These are phyloP conservation scores for Umbelopsis ramanniana DNA, from an alignment of 192 early-diverging fungal genomes.

Conservation along the genomic window DNA sequence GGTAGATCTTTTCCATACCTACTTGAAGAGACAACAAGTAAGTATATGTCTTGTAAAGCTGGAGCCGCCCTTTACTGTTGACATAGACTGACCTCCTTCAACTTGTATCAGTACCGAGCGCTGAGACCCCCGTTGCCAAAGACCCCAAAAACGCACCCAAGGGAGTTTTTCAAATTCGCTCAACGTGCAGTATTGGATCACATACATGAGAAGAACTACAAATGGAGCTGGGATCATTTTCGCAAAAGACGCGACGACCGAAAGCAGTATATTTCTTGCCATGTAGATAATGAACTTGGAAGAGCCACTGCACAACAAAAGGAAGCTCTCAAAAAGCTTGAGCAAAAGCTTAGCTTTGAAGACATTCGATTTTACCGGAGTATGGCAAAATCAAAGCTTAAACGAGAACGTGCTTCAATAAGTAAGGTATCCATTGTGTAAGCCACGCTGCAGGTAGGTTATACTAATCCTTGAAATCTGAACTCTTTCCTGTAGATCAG, in stretches of 20 bases:
- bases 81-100: neutral
- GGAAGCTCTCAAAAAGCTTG: conserved; percentile 56
- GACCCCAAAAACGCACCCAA: conserved; percentile 74
- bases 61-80: no score
- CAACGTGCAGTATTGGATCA: conserved; percentile 69
- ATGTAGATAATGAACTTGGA: conserved; percentile 47
- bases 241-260: conserved; percentile 73
- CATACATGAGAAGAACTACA: conserved; percentile 73
- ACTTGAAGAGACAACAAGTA: conserved; percentile 37
- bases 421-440: conserved; percentile 11
- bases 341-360: conserved; percentile 69
- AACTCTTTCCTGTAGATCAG: neutral
- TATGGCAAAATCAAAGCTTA: conserved; percentile 62
- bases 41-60: neutral
- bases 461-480: conserved; percentile 31
- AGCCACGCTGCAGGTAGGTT: neutral
- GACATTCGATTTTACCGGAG: conserved; percentile 80
- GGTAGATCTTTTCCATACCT: conserved; percentile 45
- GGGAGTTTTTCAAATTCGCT: conserved; percentile 70
- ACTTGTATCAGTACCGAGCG: conserved; percentile 59
- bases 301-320: conserved; percentile 42
- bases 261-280: conserved; percentile 65
- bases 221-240: conserved; percentile 77
- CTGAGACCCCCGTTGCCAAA: conserved; percentile 71
- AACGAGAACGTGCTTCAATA: conserved; percentile 62